These are phyloP conservation scores for Leishmania guyanensis DNA, from an alignment of 208 protist genomes.

Conservation along the genomic window DNA sequence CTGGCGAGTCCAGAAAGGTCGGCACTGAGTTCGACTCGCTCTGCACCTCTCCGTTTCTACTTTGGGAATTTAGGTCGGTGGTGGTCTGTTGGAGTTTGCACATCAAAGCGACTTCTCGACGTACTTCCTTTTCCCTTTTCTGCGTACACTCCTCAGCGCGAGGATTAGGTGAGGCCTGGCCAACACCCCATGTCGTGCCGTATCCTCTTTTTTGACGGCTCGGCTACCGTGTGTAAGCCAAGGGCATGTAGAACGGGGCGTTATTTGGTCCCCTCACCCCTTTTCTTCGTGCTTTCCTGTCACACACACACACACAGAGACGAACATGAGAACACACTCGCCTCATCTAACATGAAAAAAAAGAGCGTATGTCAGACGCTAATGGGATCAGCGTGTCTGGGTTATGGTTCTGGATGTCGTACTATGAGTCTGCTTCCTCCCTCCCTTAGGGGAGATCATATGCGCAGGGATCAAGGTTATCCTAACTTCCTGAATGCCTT, in stretches of 20 bases:
- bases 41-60: background rate
- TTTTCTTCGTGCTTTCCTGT: background rate
- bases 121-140: background rate
- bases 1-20: constrained; percentile 63
- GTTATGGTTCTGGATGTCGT: background rate
- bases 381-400: background rate
- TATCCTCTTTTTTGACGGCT: background rate
- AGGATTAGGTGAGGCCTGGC: background rate
- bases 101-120: background rate
- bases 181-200: background rate
- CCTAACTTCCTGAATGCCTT: background rate
- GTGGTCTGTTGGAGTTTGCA: background rate
- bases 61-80: background rate
- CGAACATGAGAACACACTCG: background rate
- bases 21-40: constrained; percentile 18
- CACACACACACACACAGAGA: background rate
- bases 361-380: background rate
- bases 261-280: background rate
- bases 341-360: background rate
- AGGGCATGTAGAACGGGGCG: background rate
- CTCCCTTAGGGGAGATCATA: too few relatives aligned
- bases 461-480: background rate
- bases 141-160: background rate
- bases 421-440: too few relatives aligned
- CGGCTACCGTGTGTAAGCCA: background rate